Conservation (phyloP, 352 stramenopile genomes). For the Pythium chondricola region DNA sequence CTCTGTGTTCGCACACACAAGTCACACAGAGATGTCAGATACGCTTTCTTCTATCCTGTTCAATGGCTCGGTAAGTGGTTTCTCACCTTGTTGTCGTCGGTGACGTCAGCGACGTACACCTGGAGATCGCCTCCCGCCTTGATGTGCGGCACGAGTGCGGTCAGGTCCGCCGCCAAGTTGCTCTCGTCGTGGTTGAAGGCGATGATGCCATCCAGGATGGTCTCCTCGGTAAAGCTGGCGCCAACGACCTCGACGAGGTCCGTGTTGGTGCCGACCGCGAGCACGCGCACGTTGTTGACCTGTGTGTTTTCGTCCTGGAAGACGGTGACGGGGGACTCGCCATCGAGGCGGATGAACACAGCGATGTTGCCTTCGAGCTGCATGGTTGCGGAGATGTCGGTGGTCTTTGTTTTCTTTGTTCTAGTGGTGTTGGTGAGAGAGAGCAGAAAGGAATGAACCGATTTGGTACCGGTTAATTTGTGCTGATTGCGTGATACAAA, state of each 20-base stretch:
- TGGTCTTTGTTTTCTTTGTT: too few species aligned
- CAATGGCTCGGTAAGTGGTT: too few species aligned
- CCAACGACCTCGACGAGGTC: constrained; percentile 37
- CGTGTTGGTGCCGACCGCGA: constrained; percentile 30
- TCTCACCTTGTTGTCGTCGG: constrained; percentile 58
- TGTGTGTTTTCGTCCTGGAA: constrained; percentile 37
- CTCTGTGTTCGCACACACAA: constrained; percentile 30
- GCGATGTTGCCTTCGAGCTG: constrained; percentile 42
- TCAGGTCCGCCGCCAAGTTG: constrained; percentile 34
- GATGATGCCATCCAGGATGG: constrained; percentile 46
- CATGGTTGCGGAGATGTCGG: too few species aligned
- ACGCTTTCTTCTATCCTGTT: too few species aligned
- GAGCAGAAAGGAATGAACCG: too few species aligned
- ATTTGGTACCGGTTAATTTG: too few species aligned
- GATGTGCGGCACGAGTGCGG: constrained; percentile 37
- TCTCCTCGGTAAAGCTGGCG: constrained; percentile 21
- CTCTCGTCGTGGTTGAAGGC: constrained; percentile 47
- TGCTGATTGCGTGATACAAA: too few species aligned
- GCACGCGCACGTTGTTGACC: constrained; percentile 38
- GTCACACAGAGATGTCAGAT: too few species aligned
- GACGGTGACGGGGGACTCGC: constrained; percentile 29
- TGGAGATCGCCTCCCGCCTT: constrained; percentile 49
- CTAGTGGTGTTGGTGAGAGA: too few species aligned
- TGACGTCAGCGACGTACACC: constrained; percentile 41
- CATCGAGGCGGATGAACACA: constrained; percentile 49